Percentiles rank a stretch among this genome's conserved stretches.
Evolutionary conservation across 139 green algal genomes (phyloP).

Genomic region (Diplosphaera chodatii): DNA sequence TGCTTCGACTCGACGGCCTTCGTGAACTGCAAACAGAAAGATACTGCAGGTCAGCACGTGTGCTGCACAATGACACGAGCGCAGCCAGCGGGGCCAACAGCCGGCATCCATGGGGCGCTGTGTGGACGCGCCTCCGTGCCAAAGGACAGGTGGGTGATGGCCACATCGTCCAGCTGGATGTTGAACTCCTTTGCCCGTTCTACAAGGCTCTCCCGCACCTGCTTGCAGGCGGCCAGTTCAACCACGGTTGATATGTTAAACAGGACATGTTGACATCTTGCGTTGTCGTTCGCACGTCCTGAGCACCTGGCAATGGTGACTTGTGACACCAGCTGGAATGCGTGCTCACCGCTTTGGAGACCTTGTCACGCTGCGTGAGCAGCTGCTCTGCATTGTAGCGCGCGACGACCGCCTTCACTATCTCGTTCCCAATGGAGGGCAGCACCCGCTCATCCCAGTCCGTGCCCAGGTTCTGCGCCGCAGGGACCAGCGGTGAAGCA

Average conservation of each 20-base stretch:
- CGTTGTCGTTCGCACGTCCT: no score
- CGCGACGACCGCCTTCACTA: conserved; percentile 96
- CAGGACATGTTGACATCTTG: no score
- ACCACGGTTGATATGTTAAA: no score
- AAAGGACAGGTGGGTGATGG: conserved; percentile 97
- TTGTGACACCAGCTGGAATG: conserved; percentile 1
- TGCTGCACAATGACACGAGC: background rate
- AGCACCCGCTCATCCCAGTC: conserved; percentile 99
- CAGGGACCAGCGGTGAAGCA: no score
- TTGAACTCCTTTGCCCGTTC: conserved; percentile 89
- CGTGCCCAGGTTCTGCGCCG: conserved; percentile 76
- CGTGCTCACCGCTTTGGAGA: conserved; percentile 58
- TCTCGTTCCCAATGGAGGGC: conserved; percentile 98
- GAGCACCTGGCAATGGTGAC: no score
- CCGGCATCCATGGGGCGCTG: no score
- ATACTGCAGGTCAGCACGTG: background rate
- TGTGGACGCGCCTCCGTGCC: conserved; percentile 79
- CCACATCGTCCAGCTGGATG: conserved; percentile 96
- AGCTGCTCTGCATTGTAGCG: conserved; percentile 99
- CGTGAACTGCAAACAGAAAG: conserved; percentile 66
- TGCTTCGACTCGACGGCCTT: conserved; percentile 96
- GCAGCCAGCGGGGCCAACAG: no score
- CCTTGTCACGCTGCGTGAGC: conserved; percentile 94
- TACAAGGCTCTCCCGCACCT: conserved; percentile 69
- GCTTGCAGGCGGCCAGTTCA: no score